Base-by-base conservation (phyloP, 1,139 yeast genomes). In the Diutina rugosa region DNA sequence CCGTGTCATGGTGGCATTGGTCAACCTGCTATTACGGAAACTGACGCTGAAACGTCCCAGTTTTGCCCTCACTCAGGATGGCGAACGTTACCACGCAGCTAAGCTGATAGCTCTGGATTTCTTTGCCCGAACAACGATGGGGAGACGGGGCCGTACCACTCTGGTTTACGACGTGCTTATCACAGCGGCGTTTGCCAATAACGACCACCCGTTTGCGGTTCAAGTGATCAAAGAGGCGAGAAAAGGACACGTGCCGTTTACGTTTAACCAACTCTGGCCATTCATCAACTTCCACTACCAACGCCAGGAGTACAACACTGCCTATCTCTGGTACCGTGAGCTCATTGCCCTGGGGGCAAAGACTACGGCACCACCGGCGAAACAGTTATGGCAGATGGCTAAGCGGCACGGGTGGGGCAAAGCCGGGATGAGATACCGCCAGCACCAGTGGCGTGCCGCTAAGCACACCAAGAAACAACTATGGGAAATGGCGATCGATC, bases 201-300 rank as follows among this genome's bases (percentile, higher is more conserved):
- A 69, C 26, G 79, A 76, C 58, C 65, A 68, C 55, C 57, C 61
- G 16, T 73, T 72, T 64, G 79, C 79, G 6, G 64, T 71, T 5
- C 57, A 63, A 54, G 64, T 72, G 47, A 62, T 74, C 16, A 64
- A 67, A 56, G 59, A 60, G 18, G 67, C 73, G 3, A 62, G 73
- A 18, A 59, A 64, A 6, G 59, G 59, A 28, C 65, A 67, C 3
- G 58, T 72, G 18, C 77, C 77, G 8, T 67, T 72, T 49, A 68
- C 79, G 0, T 74, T 75, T 61, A 69, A 71, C 58, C 80, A 75
- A 59, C 61, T 75, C 1, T 73, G 66, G 56, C 79, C 80, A 0
- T 73, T 76, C 55, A 70, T 76, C 8, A 65, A 64, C 59, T 70
- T 69, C 58, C 77, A 74, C 59, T 72, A 72, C 59, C 61, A 62